Base-by-base conservation (phyloP, 2,329 filamentous ascomycete genomes). In the Plenodomus tracheiphilus region DNA sequence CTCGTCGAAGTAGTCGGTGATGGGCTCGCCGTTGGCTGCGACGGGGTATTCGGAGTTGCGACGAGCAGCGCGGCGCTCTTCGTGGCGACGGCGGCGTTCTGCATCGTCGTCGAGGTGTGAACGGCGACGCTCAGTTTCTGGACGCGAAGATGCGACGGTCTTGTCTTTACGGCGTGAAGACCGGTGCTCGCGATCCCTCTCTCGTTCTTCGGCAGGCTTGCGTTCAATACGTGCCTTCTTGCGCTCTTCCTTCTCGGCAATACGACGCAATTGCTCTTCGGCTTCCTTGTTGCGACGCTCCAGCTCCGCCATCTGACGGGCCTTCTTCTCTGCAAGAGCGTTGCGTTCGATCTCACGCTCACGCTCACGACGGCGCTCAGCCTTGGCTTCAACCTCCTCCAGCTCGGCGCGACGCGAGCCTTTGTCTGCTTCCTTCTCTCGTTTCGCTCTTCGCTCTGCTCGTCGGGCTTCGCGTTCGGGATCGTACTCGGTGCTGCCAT, bases 1-100 rank as follows among this genome's bases (percentile, higher is more conserved):
- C 53, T 68, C 62, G 59, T 77, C 74, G 56, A 75, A 77, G 65
- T 77, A 76, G 51, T 75, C 75, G 35, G 61, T 67, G 41, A 71
- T 71, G 49, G 72, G 69, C 40, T 72, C 70, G 62, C 53, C 70
- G 57, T 66, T 67, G 28, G 59, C 55, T 11, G 46, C 45, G 16
- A 39, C 51, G 35, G 66, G 62, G 35, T 68, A 68, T 38, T 71
- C 73, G 9, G 68, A 67, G 39, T 66, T 69, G 41, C 74, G 73
- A 38, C 72, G 68, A 6, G 61, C 52, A 46, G 71, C 55, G 32
- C 73, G 72, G 22, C 75, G 74, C 41, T 77, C 75, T 53, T 78
- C 75, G 47, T 74, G 75, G 39, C 75, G 71, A 35, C 69, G 70
- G 19, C 70, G 69, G 28, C 65, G 68, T 41, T 70, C 70, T 11